Evolutionary conservation across 345 rosid species (phyloP).

Genomic region (Trapa bicornis): DNA sequence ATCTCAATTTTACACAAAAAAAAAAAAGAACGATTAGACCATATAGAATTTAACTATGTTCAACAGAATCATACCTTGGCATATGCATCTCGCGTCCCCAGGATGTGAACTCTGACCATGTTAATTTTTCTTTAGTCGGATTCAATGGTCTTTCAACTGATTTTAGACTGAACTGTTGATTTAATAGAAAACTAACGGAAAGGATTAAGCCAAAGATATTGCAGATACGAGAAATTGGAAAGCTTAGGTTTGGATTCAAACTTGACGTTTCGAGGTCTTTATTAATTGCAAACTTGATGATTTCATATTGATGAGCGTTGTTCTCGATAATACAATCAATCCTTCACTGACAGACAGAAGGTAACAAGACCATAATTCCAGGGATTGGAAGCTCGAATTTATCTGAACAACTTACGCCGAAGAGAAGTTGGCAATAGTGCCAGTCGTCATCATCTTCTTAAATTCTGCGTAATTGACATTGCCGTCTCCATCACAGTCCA

Average conservation of each 20-base stretch:
- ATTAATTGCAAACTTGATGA: neutral
- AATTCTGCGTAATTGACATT: constrained; percentile 73
- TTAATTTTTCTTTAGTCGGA: too few species aligned
- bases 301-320: neutral
- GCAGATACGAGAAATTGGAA: neutral
- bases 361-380: too few species aligned
- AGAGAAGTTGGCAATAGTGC: neutral
- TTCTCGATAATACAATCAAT: neutral
- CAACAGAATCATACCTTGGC: too few species aligned
- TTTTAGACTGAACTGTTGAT: too few species aligned
- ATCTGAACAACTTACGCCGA: neutral
- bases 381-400: neutral
- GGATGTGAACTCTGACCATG: too few species aligned
- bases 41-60: too few species aligned
- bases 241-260: neutral
- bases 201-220: neutral
- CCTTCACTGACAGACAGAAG: neutral
- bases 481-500: constrained; percentile 82
- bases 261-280: neutral
- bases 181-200: too few species aligned
- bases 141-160: too few species aligned
- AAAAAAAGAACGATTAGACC: too few species aligned
- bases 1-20: too few species aligned
- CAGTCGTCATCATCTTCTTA: constrained; percentile 52
- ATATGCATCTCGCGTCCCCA: too few species aligned